Conservation (phyloP, 2,329 filamentous ascomycete species). For the Alternaria conjuncta region DNA sequence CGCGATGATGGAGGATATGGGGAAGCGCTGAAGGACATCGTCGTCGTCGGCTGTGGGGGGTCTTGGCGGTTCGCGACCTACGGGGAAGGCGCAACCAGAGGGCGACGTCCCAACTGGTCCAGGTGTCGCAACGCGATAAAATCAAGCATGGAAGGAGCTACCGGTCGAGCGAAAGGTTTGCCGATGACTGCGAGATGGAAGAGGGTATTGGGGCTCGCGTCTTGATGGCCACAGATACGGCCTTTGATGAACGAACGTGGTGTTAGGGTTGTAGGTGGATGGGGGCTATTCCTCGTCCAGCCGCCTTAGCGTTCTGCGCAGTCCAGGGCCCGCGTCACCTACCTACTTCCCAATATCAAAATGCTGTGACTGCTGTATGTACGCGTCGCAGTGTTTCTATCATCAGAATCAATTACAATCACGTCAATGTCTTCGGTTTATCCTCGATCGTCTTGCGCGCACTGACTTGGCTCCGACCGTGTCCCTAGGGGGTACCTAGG, state of each 20-base stretch:
- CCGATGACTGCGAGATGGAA: slow-evolving; percentile 46
- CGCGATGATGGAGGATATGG: slow-evolving; percentile 49
- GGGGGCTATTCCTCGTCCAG: slow-evolving; percentile 11
- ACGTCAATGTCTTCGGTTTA: not conserved
- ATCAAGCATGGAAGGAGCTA: slow-evolving; percentile 47
- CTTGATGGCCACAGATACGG: slow-evolving; percentile 46
- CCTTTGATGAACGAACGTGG: slow-evolving; percentile 6
- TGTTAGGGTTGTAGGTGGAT: slow-evolving; percentile 9
- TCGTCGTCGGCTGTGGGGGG: slow-evolving; percentile 39
- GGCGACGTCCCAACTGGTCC: slow-evolving; percentile 51
- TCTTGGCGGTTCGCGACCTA: slow-evolving; percentile 46
- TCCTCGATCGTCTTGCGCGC: not conserved
- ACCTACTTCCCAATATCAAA: slow-evolving; percentile 14
- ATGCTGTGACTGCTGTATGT: not conserved
- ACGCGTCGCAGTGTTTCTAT: not conserved
- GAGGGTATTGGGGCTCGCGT: slow-evolving; percentile 31
- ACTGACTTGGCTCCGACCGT: not conserved
- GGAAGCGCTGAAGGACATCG: slow-evolving; percentile 46
- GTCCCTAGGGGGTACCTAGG: not conserved
- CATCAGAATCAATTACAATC: not conserved
- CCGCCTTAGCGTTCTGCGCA: slow-evolving; percentile 11
- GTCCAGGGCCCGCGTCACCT: slow-evolving; percentile 6
- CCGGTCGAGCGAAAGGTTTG: slow-evolving; percentile 31
- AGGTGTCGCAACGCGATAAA: slow-evolving; percentile 48
- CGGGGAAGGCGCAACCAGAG: slow-evolving; percentile 43